Conservation (phyloP, 108 stramenopile species). For the Nannochloropsis oceanica region DNA sequence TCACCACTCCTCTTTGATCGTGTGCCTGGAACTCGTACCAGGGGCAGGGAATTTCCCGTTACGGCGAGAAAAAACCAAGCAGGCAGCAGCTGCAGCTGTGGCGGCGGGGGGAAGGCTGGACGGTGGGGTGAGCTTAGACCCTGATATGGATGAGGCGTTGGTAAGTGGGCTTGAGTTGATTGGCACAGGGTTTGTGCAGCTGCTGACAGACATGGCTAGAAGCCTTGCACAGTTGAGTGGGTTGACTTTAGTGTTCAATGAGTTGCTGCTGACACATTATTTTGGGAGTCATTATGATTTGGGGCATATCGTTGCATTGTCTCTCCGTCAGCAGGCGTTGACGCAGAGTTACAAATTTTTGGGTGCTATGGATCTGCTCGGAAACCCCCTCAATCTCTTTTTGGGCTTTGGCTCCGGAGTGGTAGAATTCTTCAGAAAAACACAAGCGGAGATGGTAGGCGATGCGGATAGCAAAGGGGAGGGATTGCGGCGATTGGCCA, state of each 20-base stretch:
- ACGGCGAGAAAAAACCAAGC: neutral
- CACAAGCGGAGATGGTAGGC: conserved; percentile 30
- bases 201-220: neutral
- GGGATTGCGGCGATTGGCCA: conserved; percentile 24
- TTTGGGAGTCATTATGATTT: neutral
- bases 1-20: neutral
- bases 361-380: conserved; percentile 31
- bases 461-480: conserved; percentile 25
- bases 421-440: conserved; percentile 27
- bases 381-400: conserved; percentile 30
- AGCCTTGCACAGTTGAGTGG: neutral
- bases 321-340: conserved; percentile 26
- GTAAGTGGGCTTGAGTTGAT: neutral
- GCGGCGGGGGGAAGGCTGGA: neutral
- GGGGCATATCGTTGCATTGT: neutral
- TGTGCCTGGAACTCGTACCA: neutral
- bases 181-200: neutral
- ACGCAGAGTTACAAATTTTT: conserved; percentile 35
- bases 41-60: neutral
- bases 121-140: neutral
- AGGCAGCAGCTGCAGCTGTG: neutral
- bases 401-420: conserved; percentile 25
- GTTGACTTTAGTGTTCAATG: neutral
- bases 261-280: neutral
- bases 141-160: neutral